Evolutionary conservation across 176 grass and related monocot genomes (phyloP).

Genomic region (Triticum turgidum): DNA sequence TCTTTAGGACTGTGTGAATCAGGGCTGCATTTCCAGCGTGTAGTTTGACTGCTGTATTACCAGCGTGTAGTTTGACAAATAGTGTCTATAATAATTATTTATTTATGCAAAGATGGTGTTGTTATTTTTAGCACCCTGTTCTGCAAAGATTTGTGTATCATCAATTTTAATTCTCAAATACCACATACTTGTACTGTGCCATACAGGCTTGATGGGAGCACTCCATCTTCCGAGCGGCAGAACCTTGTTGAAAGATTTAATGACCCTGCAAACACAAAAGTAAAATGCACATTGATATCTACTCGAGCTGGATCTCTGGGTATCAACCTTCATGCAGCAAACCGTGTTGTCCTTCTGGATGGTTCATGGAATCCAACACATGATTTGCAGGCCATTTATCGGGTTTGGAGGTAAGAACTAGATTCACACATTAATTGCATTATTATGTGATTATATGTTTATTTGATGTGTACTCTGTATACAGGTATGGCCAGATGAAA

Average conservation of each 20-base stretch:
- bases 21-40: neutral
- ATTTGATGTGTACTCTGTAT: constrained; percentile 18
- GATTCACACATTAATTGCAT: neutral
- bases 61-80: constrained; percentile 20
- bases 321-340: constrained; percentile 96
- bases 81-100: constrained; percentile 5
- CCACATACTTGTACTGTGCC: constrained; percentile 12
- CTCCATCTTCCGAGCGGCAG: constrained; percentile 81
- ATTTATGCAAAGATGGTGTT: constrained; percentile 20
- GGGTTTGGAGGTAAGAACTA: constrained; percentile 87
- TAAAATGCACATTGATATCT: constrained; percentile 94
- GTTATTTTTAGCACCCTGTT: constrained; percentile 2
- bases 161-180: constrained; percentile 25
- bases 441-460: constrained; percentile 31
- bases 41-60: neutral
- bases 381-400: constrained; percentile 97
- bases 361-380: constrained; percentile 99
- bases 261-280: constrained; percentile 70
- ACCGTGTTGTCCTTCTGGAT: constrained; percentile 90
- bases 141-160: neutral
- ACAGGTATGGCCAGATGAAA: constrained; percentile 91
- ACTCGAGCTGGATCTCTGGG: constrained; percentile 98
- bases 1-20: neutral
- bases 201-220: constrained; percentile 93
- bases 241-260: constrained; percentile 95